Evolutionary conservation across 495 filamentous ascomycete species (phyloP).

Genomic region (Aspergillus nidulans): DNA sequence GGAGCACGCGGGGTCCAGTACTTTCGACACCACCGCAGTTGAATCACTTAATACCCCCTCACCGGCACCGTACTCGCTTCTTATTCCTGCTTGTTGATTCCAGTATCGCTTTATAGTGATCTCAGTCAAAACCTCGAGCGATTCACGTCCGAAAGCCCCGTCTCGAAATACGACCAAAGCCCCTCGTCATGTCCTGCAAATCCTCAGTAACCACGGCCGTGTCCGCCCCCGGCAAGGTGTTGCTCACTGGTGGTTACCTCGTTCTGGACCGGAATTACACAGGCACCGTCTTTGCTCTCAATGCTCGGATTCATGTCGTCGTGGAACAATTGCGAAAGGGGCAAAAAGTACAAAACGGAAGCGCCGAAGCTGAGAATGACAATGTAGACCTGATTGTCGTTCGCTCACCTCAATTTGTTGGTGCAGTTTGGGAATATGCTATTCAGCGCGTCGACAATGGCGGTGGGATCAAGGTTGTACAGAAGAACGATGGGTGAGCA

Average conservation of each 20-base stretch:
- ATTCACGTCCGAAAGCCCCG: not conserved
- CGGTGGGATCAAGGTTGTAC: slow-evolving; percentile 73
- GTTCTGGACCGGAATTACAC: slow-evolving; percentile 86
- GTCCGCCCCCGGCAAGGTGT: slow-evolving; percentile 93
- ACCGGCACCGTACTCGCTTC: not conserved
- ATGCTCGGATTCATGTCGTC: slow-evolving; percentile 85
- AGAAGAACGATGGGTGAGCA: slow-evolving; percentile 68
- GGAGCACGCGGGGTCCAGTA: not conserved
- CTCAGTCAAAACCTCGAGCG: not conserved
- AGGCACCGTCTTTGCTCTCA: slow-evolving; percentile 88
- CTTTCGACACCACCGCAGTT: slow-evolving; percentile 3
- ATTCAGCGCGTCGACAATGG: slow-evolving; percentile 61
- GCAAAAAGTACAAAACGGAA: slow-evolving; percentile 16
- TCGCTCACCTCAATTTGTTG: slow-evolving; percentile 82
- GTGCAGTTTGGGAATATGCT: slow-evolving; percentile 81
- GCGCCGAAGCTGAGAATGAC: slow-evolving; percentile 22
- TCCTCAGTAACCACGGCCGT: slow-evolving; percentile 51
- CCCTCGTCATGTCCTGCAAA: slow-evolving; percentile 12
- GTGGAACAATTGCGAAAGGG: slow-evolving; percentile 52
- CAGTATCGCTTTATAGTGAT: not conserved
- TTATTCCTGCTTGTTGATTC: not conserved
- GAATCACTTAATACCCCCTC: not conserved
- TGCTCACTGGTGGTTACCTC: slow-evolving; percentile 91
- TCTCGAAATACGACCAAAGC: not conserved
- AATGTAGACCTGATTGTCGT: slow-evolving; percentile 63